Conservation (phyloP, 2,329 filamentous ascomycete genomes). For the Penicillium brasilianum region DNA sequence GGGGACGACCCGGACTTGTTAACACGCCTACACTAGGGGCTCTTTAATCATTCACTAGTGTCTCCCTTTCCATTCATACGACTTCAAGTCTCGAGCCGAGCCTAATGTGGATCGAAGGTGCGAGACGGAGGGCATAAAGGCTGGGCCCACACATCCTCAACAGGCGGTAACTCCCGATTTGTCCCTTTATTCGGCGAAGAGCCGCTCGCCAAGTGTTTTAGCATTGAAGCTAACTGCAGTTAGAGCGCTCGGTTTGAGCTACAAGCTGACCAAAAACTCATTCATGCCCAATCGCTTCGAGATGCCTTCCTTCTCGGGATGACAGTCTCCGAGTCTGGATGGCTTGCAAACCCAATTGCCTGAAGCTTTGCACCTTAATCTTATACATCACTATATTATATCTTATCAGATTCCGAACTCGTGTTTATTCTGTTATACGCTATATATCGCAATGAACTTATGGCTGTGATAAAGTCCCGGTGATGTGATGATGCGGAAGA, state of each 20-base stretch:
- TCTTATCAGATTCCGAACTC: background rate
- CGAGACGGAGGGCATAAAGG: too few species aligned
- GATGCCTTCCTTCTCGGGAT: background rate
- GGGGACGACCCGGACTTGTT: background rate
- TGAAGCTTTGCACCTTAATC: background rate
- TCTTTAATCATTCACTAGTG: background rate
- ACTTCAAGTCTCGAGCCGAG: too few species aligned
- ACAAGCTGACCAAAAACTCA: background rate
- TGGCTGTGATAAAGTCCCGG: too few species aligned
- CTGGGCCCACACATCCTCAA: background rate
- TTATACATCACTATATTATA: background rate
- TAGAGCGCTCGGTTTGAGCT: background rate
- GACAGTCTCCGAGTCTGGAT: background rate
- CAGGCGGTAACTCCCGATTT: background rate
- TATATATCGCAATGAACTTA: background rate
- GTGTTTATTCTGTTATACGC: background rate
- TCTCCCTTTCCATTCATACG: background rate
- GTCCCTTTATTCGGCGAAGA: background rate
- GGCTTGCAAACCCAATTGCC: background rate
- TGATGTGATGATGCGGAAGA: background rate
- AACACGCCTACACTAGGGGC: background rate
- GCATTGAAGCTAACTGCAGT: background rate
- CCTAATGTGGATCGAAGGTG: too few species aligned
- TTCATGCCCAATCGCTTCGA: background rate
- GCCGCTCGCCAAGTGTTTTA: slow-evolving; percentile 6